Evolutionary conservation across 2,329 filamentous ascomycete genomes (phyloP).

Genomic region (Ceratocystiopsis minuta): DNA sequence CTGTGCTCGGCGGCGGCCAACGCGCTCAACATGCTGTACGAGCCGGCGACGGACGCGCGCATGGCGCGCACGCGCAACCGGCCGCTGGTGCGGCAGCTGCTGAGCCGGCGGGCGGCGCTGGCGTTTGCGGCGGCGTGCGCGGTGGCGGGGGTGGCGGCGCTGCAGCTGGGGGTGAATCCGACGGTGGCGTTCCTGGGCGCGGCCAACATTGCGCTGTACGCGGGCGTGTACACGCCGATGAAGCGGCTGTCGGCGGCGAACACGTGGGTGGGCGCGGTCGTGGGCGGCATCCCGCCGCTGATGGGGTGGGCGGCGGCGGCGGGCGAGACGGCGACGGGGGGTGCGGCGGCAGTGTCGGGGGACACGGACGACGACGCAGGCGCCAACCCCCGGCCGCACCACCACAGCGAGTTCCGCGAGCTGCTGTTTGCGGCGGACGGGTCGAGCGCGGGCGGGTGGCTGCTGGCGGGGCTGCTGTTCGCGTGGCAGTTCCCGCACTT

Average conservation of each 20-base stretch:
- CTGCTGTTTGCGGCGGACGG: constrained; percentile 49
- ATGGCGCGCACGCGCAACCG: constrained; percentile 90
- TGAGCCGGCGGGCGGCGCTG: constrained; percentile 53
- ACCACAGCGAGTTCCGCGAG: constrained; percentile 40
- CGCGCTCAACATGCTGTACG: constrained; percentile 92
- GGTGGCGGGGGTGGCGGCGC: constrained; percentile 45
- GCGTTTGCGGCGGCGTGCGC: constrained; percentile 65
- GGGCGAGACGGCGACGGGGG: constrained; percentile 59
- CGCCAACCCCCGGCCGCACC: constrained; percentile 29
- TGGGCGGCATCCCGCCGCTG: constrained; percentile 82
- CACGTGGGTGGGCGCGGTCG: constrained; percentile 85
- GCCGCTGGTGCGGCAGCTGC: constrained; percentile 66
- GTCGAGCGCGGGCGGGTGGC: constrained; percentile 62
- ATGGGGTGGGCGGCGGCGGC: constrained; percentile 98
- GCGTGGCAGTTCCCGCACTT: constrained; percentile 99
- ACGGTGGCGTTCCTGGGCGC: constrained; percentile 76
- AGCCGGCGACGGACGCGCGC: constrained; percentile 71
- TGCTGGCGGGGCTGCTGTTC: constrained; percentile 68
- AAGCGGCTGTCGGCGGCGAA: constrained; percentile 78
- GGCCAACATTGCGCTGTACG: constrained; percentile 76
- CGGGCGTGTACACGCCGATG: constrained; percentile 78
- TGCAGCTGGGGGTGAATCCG: constrained; percentile 86
- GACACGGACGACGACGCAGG: constrained; percentile 49
- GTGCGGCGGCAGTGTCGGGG: neutral
- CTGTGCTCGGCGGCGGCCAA: constrained; percentile 85